phyloP scores from a whole-genome alignment of 164 flowering plant species.

The Kingdonia uniflora region DNA sequence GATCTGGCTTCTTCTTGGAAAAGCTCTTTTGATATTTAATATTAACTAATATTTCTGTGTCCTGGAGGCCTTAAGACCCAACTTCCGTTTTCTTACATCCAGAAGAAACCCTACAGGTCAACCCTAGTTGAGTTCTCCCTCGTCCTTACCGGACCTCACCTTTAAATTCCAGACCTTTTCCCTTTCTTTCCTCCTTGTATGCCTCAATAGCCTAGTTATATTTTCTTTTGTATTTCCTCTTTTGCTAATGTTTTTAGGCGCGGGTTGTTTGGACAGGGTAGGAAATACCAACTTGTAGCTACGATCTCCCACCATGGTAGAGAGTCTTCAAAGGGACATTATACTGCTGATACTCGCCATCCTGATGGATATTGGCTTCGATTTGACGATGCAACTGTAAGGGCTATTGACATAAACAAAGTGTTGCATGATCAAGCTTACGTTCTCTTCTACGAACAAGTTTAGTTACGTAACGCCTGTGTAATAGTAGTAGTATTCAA shows the following conservation, averaged over 20 bases:
- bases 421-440: conserved; percentile 90
- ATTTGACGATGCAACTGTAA: conserved; percentile 76
- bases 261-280: conserved; percentile 37
- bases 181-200: no score
- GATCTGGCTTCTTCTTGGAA: no score
- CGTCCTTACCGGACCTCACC: no score
- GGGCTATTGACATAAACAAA: conserved; percentile 37
- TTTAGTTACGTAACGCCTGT: conserved; percentile 5
- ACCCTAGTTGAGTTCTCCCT: no score
- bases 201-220: no score
- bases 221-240: no score
- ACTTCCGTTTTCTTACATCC: no score
- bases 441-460: conserved; percentile 78
- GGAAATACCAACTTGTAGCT: conserved; percentile 79
- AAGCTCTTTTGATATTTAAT: no score
- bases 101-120: no score
- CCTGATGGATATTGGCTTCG: conserved; percentile 64
- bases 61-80: no score
- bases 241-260: background rate
- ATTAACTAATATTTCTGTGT: no score
- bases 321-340: conserved; percentile 89
- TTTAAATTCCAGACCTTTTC: background rate
- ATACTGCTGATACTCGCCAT: conserved; percentile 69
- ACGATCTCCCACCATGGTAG: conserved; percentile 89
- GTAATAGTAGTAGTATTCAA: background rate